A percentile compares a stretch with the other conserved stretches of the same genome.
phyloP scores from a whole-genome alignment of 192 early-diverging fungal species.

The Hyaloraphidium curvatum region DNA sequence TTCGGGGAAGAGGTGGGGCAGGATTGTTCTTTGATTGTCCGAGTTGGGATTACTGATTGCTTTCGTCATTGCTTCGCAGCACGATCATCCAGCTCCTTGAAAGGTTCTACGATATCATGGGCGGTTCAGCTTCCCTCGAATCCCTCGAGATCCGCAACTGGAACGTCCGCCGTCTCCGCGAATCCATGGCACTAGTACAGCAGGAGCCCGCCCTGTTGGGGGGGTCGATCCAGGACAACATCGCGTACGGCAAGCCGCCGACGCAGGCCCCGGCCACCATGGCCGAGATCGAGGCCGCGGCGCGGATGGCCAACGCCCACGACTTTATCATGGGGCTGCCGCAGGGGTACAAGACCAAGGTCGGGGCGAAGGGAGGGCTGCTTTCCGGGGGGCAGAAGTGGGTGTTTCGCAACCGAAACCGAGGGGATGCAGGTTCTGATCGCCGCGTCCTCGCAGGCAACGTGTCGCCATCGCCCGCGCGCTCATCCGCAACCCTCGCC shows the following conservation, averaged over 20 bases:
- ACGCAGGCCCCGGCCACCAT: constrained; percentile 18
- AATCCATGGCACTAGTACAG: constrained; percentile 27
- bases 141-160: constrained; percentile 20
- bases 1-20: constrained; percentile 33
- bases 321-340: constrained; percentile 53
- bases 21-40: not conserved
- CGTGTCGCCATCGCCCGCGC: constrained; percentile 33
- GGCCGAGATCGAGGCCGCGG: constrained; percentile 33
- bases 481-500: constrained; percentile 61
- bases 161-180: constrained; percentile 19
- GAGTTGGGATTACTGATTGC: not conserved
- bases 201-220: constrained; percentile 24
- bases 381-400: constrained; percentile 50
- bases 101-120: constrained; percentile 29
- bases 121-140: constrained; percentile 22
- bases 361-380: constrained; percentile 43
- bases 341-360: constrained; percentile 30
- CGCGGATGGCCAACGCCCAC: constrained; percentile 49
- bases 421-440: not conserved
- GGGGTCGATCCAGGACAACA: constrained; percentile 35
- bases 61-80: constrained; percentile 12
- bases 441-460: not conserved
- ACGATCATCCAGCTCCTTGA: constrained; percentile 40
- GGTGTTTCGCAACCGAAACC: not conserved
- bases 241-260: constrained; percentile 30